Evolutionary conservation across 116 monocot genomes (phyloP), one percentile per base, ranked within the genome.

Genomic region (Zostera marina): DNA sequence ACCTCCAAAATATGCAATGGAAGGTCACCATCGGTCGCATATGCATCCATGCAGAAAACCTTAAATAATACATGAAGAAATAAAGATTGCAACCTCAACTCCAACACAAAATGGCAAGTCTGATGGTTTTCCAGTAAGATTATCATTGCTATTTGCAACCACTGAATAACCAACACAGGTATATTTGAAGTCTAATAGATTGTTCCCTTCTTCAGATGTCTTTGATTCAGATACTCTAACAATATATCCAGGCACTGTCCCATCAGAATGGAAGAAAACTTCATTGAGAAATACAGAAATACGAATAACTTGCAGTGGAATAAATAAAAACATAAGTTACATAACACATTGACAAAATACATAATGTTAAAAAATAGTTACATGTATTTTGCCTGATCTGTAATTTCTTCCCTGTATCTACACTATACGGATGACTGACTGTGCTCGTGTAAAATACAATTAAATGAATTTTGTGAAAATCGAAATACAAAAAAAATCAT

Each of bases 81-180:
- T 17, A 19, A 64, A 66, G 41, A 65, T 15, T 54, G 42, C 44
- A 65, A 89, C 88, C 83, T 89, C 88, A 65, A 89, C 68, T 19
- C 88, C 88, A 65, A 65, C 77, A 74, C 92, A 92, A 66, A 76
- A 79, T 48, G 92, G 92, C 63, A 92, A 59, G 66, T 84, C 79
- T 22, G 73, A 64, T 60, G 64, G 73, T 25, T 79, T 70, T 15
- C 68, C 76, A 54, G 26, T 48, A 1, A 56, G 58, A 23, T 65
- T 71, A 23, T 79, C 73, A 47, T 69, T 87, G 51, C 78, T 87
- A 43, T 87, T 79, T 63, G 80, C 52, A 54, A 73, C 87, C 13
- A 87, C 72, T 32, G 92, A 87, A 72, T 92, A 92, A 58, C 92
- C 92, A 71, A 77, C 74, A 72, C 92, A 92, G 6, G 78, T 63